A percentile compares a stretch with the other conserved stretches of the same genome.
phyloP scores from a whole-genome alignment of 768 basidiomycete genomes.

The Termitomyces heimii region DNA sequence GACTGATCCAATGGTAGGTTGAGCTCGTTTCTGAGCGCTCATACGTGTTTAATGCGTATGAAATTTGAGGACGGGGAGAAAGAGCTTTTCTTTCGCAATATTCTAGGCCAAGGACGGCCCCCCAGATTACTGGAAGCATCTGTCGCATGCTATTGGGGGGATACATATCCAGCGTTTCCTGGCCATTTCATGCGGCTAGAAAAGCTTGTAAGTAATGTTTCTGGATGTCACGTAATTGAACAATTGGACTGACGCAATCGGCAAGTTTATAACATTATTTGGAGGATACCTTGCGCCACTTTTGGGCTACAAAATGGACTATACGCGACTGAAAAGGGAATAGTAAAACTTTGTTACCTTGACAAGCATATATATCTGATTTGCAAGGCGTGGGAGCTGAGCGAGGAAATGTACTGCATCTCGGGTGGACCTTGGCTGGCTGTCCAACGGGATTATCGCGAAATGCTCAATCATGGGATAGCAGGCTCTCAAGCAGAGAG shows the following conservation, averaged over 20 bases:
- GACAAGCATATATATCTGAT: not conserved
- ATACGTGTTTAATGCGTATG: not conserved
- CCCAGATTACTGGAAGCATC: conserved; percentile 16
- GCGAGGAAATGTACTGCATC: not conserved
- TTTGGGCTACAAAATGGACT: not conserved
- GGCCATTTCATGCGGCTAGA: conserved; percentile 23
- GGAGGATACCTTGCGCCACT: not conserved
- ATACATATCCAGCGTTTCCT: conserved; percentile 20
- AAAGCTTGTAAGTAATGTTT: conserved; percentile 16
- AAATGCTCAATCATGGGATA: not conserved
- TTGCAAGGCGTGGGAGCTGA: not conserved
- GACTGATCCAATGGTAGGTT: conserved; percentile 24
- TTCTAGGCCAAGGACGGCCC: conserved; percentile 10
- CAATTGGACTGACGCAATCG: not conserved
- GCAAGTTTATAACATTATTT: not conserved
- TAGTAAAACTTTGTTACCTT: not conserved
- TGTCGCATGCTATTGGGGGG: conserved; percentile 20
- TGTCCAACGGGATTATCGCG: not conserved
- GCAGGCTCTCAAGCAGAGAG: not conserved
- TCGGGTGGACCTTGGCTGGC: not conserved
- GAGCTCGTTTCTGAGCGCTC: not conserved
- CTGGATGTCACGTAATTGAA: not conserved
- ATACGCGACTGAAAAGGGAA: not conserved
- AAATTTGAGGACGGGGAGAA: conserved; percentile 22
- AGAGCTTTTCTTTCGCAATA: conserved; percentile 27